Percentiles rank a stretch among this genome's conserved stretches.
These are phyloP conservation scores for Exsudoporus frostii DNA, from an alignment of 768 basidiomycete genomes.

Conservation along the genomic window DNA sequence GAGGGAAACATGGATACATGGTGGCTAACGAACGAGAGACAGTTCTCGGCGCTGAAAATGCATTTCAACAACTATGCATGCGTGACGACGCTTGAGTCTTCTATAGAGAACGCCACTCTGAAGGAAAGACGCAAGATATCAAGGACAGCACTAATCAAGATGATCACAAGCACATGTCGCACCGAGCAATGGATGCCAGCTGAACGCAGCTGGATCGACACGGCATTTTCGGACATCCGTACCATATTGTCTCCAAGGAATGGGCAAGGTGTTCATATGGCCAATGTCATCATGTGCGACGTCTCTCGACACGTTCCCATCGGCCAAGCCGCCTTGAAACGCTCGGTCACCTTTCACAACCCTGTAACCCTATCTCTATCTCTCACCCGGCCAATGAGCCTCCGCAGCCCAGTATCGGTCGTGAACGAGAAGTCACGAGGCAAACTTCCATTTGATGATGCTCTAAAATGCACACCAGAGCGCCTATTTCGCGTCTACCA, in stretches of 20 bases:
- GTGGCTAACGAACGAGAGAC: constrained; percentile 29
- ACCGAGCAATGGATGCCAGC: constrained; percentile 24
- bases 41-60: constrained; percentile 31
- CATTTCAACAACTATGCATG: constrained; percentile 36
- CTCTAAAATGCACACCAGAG: constrained; percentile 13
- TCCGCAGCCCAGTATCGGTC: constrained; percentile 16
- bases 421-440: not conserved
- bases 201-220: constrained; percentile 22
- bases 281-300: constrained; percentile 27
- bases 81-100: constrained; percentile 32
- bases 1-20: constrained; percentile 28
- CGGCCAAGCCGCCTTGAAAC: not conserved
- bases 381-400: not conserved
- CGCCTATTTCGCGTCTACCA: constrained; percentile 20
- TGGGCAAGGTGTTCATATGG: not conserved
- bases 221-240: constrained; percentile 19
- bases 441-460: constrained; percentile 19
- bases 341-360: constrained; percentile 15
- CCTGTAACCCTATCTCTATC: constrained; percentile 13
- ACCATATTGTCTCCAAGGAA: constrained; percentile 15
- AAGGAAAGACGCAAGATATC: constrained; percentile 22
- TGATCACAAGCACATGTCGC: constrained; percentile 20
- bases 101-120: constrained; percentile 6
- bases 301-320: constrained; percentile 4
- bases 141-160: constrained; percentile 11